phyloP scores from a whole-genome alignment of 108 stramenopile genomes.

The Phaeodactylum tricornutum region DNA sequence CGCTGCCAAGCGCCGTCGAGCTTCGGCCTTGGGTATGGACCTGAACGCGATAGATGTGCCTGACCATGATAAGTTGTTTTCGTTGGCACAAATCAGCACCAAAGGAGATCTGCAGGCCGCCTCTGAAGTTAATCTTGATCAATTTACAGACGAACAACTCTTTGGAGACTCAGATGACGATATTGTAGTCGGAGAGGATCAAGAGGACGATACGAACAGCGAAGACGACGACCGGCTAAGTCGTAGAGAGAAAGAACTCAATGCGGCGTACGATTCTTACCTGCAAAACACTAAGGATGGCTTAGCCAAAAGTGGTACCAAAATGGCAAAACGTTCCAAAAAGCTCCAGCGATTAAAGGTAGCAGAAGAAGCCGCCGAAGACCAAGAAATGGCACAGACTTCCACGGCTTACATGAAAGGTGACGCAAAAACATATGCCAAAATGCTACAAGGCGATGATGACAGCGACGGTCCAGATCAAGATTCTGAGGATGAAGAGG shows the following conservation, averaged over 20 bases:
- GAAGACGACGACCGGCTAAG: constrained; percentile 39
- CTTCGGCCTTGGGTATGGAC: constrained; percentile 84
- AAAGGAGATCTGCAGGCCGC: constrained; percentile 54
- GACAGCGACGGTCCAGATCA: constrained; percentile 34
- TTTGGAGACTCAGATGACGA: constrained; percentile 33
- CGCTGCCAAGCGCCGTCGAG: constrained; percentile 61
- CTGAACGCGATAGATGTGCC: constrained; percentile 80
- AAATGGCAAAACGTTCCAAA: constrained; percentile 75
- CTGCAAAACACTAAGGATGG: constrained; percentile 62
- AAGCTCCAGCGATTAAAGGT: constrained; percentile 67
- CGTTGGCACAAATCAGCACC: constrained; percentile 55
- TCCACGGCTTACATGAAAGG: constrained; percentile 35
- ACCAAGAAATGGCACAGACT: constrained; percentile 67
- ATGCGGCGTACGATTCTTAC: constrained; percentile 80
- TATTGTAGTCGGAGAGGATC: constrained; percentile 21
- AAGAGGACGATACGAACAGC: constrained; percentile 10
- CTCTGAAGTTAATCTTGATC: constrained; percentile 70
- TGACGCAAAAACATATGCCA: constrained; percentile 68
- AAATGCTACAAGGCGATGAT: constrained; percentile 67
- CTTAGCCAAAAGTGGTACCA: constrained; percentile 65
- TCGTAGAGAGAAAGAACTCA: constrained; percentile 73
- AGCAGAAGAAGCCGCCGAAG: constrained; percentile 70
- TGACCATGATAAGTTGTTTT: constrained; percentile 79
- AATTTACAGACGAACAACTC: constrained; percentile 58
- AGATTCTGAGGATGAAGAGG: constrained; percentile 33